phyloP scores from a whole-genome alignment of 2,329 filamentous ascomycete genomes.

The Arthroderma sp. region DNA sequence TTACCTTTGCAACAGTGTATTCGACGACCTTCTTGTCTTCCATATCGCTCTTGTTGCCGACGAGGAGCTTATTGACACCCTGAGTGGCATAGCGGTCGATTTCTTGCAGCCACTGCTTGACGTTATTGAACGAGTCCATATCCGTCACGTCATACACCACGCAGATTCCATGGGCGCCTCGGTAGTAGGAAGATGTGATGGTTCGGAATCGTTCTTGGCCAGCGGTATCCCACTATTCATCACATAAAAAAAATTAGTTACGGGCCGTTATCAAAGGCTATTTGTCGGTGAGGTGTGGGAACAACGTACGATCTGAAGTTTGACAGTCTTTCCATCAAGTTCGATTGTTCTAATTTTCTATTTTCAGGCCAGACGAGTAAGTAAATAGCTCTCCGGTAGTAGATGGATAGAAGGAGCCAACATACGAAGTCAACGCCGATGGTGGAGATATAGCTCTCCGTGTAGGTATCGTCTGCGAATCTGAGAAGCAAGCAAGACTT shows the following conservation, averaged over 20 bases:
- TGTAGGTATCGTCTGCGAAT: constrained; percentile 98
- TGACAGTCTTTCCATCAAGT: constrained; percentile 98
- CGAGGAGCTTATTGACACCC: constrained; percentile 97
- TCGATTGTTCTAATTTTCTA: constrained; percentile 99
- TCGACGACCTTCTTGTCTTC: constrained; percentile 99
- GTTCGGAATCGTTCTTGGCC: constrained; percentile 99
- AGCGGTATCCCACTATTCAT: constrained; percentile 83
- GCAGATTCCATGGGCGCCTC: constrained; percentile 96
- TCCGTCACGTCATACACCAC: constrained; percentile 99
- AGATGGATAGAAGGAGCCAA: constrained; percentile 23
- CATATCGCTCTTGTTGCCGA: constrained; percentile 99
- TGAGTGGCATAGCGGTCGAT: constrained; percentile 98
- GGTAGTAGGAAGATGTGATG: constrained; percentile 99
- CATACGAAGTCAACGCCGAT: constrained; percentile 98
- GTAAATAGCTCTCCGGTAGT: neutral
- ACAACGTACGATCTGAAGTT: constrained; percentile 85
- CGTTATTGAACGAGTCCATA: constrained; percentile 99
- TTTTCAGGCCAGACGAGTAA: neutral
- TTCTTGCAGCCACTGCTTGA: constrained; percentile 99
- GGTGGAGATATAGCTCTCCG: constrained; percentile 98
- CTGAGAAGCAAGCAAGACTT: constrained; percentile 97
- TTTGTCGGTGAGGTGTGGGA: neutral
- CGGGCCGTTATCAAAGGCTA: constrained; percentile 12
- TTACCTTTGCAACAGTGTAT: constrained; percentile 97
- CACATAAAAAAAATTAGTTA: neutral